Evolutionary conservation across 495 filamentous ascomycete species (phyloP).

Genomic region (Xylaria sp.): DNA sequence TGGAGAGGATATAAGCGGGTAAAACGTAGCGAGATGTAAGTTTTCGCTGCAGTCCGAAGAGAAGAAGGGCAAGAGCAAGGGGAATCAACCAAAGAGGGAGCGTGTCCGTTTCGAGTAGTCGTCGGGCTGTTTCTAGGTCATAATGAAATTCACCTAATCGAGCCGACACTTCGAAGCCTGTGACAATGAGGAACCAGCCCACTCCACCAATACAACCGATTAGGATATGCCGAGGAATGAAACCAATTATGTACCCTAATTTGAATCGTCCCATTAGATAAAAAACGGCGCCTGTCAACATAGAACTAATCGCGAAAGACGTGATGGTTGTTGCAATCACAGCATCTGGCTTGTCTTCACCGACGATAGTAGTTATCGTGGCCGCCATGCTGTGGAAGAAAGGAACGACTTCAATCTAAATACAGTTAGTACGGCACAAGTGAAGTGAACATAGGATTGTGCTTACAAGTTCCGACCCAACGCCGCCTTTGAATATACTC

Average conservation of each 20-base stretch:
- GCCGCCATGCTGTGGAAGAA: slow-evolving; percentile 98
- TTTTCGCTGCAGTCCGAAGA: slow-evolving; percentile 75
- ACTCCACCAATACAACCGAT: slow-evolving; percentile 98
- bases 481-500: slow-evolving; percentile 87
- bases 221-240: slow-evolving; percentile 94
- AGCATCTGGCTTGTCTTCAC: slow-evolving; percentile 79
- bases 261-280: slow-evolving; percentile 85
- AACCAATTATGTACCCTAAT: slow-evolving; percentile 89
- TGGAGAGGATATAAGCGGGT: slow-evolving; percentile 82
- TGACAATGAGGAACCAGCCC: slow-evolving; percentile 92
- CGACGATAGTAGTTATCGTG: slow-evolving; percentile 79
- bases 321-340: slow-evolving; percentile 92
- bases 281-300: slow-evolving; percentile 90
- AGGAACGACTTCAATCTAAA: slow-evolving; percentile 90
- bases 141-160: slow-evolving; percentile 85
- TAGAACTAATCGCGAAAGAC: slow-evolving; percentile 87
- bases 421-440: slow-evolving; percentile 16
- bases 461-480: slow-evolving; percentile 92
- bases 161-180: slow-evolving; percentile 93
- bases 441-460: neutral
- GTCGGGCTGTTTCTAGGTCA: slow-evolving; percentile 72
- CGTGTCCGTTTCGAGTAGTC: slow-evolving; percentile 73
- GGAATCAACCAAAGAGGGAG: slow-evolving; percentile 85
- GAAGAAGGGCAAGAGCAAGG: slow-evolving; percentile 74
- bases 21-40: slow-evolving; percentile 82